Conservation (phyloP, 2,329 filamentous ascomycete genomes). For the Bipolaris cookei region DNA sequence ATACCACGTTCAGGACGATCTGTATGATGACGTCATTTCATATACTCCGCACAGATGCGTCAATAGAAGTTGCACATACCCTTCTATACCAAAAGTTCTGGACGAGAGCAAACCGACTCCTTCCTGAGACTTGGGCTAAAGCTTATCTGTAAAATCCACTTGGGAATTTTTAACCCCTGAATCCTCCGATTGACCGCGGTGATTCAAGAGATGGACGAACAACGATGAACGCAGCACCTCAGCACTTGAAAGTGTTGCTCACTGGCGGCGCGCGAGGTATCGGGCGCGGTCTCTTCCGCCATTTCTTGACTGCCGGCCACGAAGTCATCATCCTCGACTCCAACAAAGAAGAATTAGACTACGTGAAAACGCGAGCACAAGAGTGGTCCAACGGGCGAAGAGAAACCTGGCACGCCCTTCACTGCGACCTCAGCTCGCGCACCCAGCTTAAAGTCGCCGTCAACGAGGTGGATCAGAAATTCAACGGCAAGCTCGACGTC, state of each 20-base stretch:
- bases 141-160: too few species aligned
- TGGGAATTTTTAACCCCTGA: too few species aligned
- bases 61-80: background rate
- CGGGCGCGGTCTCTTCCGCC: conserved; percentile 54
- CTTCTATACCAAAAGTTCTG: background rate
- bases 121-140: too few species aligned
- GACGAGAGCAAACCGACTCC: too few species aligned
- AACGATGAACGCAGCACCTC: conserved; percentile 4
- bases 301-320: conserved; percentile 53
- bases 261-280: conserved; percentile 57
- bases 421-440: conserved; percentile 52
- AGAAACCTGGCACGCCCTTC: conserved; percentile 27
- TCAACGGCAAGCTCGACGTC: conserved; percentile 43
- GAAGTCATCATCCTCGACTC: conserved; percentile 55
- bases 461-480: conserved; percentile 45
- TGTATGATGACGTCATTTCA: background rate
- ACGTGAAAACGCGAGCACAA: conserved; percentile 44
- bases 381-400: conserved; percentile 24
- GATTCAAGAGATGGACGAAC: background rate
- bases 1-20: background rate
- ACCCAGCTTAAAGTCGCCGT: conserved; percentile 47
- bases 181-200: background rate
- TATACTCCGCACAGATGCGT: background rate
- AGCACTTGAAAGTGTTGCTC: conserved; percentile 43
- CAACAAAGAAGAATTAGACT: conserved; percentile 50